These are phyloP conservation scores for Punctularia strigosozonata DNA, from an alignment of 768 basidiomycete species.

Conservation along the genomic window DNA sequence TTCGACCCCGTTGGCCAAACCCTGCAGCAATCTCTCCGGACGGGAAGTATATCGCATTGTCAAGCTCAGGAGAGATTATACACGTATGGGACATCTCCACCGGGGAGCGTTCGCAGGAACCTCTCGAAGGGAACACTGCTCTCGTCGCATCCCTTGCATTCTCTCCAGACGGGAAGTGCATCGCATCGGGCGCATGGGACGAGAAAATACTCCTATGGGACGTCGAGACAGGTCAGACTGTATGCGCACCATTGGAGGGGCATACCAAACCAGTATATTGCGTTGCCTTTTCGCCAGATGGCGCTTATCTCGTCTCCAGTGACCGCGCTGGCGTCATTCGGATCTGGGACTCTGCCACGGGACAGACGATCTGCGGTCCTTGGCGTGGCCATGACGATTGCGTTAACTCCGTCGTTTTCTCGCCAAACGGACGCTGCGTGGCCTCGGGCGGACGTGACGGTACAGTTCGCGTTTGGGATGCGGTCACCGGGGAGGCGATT, in stretches of 20 bases:
- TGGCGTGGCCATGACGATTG: neutral
- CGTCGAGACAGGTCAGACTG: conserved; percentile 2
- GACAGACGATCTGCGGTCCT: conserved; percentile 1
- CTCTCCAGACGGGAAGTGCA: conserved; percentile 9
- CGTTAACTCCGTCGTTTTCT: conserved; percentile 7
- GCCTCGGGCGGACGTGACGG: neutral
- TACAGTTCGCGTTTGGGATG: neutral
- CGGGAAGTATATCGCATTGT: neutral
- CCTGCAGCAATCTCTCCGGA: neutral
- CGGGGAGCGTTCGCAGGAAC: neutral
- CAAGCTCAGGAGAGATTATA: conserved; percentile 11
- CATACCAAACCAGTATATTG: neutral
- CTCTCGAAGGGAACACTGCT: conserved; percentile 5
- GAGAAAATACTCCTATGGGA: conserved; percentile 10
- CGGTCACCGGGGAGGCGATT: neutral
- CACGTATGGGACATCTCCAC: neutral
- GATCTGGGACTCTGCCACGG: conserved; percentile 6
- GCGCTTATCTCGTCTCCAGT: neutral
- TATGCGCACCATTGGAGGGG: conserved; percentile 9
- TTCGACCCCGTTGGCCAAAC: neutral
- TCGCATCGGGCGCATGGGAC: conserved; percentile 9
- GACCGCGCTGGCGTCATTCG: neutral
- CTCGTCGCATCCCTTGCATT: conserved; percentile 8
- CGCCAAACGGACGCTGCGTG: neutral
- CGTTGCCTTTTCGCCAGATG: neutral